Evolutionary conservation across 306 rosid genomes (phyloP), one percentile per base, ranked within the genome.

Genomic region (Albizia julibrissin): DNA sequence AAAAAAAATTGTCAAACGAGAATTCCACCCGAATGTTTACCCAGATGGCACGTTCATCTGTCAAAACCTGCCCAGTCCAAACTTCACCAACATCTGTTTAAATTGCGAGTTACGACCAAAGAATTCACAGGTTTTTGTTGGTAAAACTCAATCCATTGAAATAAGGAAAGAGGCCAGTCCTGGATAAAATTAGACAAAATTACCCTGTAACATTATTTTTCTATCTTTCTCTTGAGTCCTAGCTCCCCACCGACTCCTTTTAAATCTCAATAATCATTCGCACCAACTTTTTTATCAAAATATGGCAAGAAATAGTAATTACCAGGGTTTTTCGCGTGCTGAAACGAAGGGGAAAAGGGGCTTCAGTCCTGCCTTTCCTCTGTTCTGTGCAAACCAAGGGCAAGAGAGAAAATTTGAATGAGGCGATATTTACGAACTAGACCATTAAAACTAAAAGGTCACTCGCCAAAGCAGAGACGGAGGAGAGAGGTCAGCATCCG

Each of bases 31-130:
- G 76, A 83, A 76, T 58, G 64, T 54, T 54, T 83, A 80, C 84
- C 78, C 80, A 77, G 84, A 79, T 44, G 75, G 77, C 87, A 86
- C 84, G 85, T 79, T 83, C 83, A 40, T 33, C 71, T 68, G 75
- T 83, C 81, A 83, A 84, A 64, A 46, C 46, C 82, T 70, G 2
- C 42, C 40, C 1, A 64, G 4, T 64, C 34, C 58, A 59, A 33
- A 49, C 77, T 16, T 46, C 21, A 34, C 31, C 34, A 80, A 64
- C 79, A 26, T 81, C 65, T 3, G 50, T 71, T 43, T 77, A 34
- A 62, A 69, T 52, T 52, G 19, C 24, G 61, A 19, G 61, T 52
- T 22, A 18, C 74, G 14, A 72, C 75, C 6, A 67, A 6, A 74
- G 11, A 44, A 46, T 33, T 22, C 13, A n/a, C 46, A 44, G 62